phyloP scores from a whole-genome alignment of 768 basidiomycete species.

The Fibroporia radiculosa region DNA sequence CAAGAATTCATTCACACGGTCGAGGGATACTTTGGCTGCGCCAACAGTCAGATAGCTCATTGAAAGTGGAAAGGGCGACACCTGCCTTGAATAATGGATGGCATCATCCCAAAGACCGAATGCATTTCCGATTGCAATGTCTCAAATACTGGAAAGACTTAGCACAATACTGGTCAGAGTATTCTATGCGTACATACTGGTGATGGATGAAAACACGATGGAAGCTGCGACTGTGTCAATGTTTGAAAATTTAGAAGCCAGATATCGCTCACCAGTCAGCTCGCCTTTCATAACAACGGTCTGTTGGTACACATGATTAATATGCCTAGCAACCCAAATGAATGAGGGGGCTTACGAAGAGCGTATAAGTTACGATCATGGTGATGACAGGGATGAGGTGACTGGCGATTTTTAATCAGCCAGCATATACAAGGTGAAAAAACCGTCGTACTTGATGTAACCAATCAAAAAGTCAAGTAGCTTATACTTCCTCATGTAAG shows the following conservation, averaged over 20 bases:
- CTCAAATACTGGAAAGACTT: not conserved
- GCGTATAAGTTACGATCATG: not conserved
- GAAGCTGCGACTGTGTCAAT: no score
- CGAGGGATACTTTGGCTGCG: not conserved
- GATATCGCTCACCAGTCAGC: not conserved
- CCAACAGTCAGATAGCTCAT: not conserved
- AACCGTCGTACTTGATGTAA: conserved; percentile 31
- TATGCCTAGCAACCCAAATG: not conserved
- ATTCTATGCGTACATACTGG: not conserved
- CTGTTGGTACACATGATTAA: not conserved
- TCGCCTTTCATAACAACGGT: not conserved
- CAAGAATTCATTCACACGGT: not conserved
- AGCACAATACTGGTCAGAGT: not conserved
- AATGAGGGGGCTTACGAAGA: not conserved
- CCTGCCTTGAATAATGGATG: not conserved
- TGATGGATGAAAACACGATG: not conserved
- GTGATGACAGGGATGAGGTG: not conserved
- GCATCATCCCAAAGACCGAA: not conserved
- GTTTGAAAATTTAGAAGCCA: not conserved
- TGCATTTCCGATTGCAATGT: not conserved
- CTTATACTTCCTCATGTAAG: conserved; percentile 43
- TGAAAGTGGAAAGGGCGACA: no score
- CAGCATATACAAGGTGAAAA: not conserved
- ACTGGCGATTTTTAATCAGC: not conserved
- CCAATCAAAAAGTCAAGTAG: conserved; percentile 38